phyloP scores from a whole-genome alignment of 495 filamentous ascomycete genomes.

The Cercophora samala region DNA sequence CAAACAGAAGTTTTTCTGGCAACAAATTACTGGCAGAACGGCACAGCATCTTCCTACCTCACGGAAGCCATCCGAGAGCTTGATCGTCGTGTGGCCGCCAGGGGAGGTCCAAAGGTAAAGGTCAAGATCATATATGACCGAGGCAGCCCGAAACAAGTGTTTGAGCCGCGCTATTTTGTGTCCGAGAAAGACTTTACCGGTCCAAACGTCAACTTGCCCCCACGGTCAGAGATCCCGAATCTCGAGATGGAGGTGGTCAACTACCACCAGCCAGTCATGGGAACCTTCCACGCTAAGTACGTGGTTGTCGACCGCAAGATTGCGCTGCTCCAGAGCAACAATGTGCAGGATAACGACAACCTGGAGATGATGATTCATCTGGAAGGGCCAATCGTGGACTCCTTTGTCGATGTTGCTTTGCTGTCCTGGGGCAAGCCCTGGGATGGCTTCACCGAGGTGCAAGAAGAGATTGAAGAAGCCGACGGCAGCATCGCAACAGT shows the following conservation, averaged over 20 bases:
- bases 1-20: conserved; percentile 68
- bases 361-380: conserved; percentile 76
- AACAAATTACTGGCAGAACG: conserved; percentile 72
- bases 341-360: conserved; percentile 76
- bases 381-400: conserved; percentile 73
- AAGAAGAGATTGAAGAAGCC: conserved; percentile 10
- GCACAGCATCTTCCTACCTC: conserved; percentile 61
- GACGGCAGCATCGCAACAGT: background rate
- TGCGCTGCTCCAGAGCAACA: conserved; percentile 69
- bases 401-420: conserved; percentile 67
- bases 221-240: conserved; percentile 61
- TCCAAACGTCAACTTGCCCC: conserved; percentile 56
- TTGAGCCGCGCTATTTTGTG: conserved; percentile 61
- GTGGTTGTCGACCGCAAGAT: conserved; percentile 69
- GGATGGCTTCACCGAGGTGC: conserved; percentile 52
- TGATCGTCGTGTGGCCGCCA: conserved; percentile 58
- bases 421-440: conserved; percentile 66
- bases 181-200: conserved; percentile 54
- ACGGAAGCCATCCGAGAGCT: conserved; percentile 67
- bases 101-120: conserved; percentile 52
- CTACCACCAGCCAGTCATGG: conserved; percentile 67
- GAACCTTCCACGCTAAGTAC: conserved; percentile 76
- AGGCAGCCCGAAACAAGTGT: conserved; percentile 59
- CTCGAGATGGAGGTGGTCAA: conserved; percentile 71
- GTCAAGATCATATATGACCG: conserved; percentile 76